Evolutionary conservation across 768 basidiomycete species (phyloP).

Genomic region (Hericium rajendrae): DNA sequence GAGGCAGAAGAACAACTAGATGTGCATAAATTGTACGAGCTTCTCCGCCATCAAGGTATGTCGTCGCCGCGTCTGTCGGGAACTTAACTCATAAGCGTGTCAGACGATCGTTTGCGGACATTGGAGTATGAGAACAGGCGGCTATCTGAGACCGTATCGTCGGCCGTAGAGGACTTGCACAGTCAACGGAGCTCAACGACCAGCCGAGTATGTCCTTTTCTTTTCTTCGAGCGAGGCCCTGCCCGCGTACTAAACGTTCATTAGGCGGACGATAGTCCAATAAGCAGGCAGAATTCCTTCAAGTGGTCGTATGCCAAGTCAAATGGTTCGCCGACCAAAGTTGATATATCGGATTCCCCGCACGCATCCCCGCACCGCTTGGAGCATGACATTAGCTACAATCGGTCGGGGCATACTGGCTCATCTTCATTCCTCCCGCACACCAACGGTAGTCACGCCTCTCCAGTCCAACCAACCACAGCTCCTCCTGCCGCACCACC

Average conservation of each 20-base stretch:
- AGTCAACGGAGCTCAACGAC: slow-evolving; percentile 23
- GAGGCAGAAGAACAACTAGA: slow-evolving; percentile 48
- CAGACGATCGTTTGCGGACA: slow-evolving; percentile 57
- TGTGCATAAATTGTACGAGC: slow-evolving; percentile 54
- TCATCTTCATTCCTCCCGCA: background rate
- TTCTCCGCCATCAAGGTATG: slow-evolving; percentile 71
- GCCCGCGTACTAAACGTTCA: slow-evolving; percentile 15
- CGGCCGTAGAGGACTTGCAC: slow-evolving; percentile 57
- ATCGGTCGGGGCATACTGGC: slow-evolving; percentile 4
- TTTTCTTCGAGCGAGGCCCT: slow-evolving; percentile 18
- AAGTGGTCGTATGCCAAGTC: slow-evolving; percentile 85
- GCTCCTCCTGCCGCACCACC: slow-evolving; percentile 19
- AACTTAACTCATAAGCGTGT: slow-evolving; percentile 2
- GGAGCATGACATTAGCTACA: slow-evolving; percentile 52
- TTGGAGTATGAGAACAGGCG: slow-evolving; percentile 76
- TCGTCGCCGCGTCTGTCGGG: background rate
- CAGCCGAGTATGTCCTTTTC: slow-evolving; percentile 5
- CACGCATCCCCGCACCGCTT: slow-evolving; percentile 69
- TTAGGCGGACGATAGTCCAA: slow-evolving; percentile 29
- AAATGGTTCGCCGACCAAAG: slow-evolving; percentile 72
- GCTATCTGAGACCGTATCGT: slow-evolving; percentile 50
- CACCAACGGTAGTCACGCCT: slow-evolving; percentile 1
- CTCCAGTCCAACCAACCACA: slow-evolving; percentile 1
- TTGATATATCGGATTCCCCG: slow-evolving; percentile 60
- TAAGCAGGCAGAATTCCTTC: slow-evolving; percentile 72